Conservation (phyloP, 2,329 filamentous ascomycete species). For the Tolypocladium ophioglossoides region DNA sequence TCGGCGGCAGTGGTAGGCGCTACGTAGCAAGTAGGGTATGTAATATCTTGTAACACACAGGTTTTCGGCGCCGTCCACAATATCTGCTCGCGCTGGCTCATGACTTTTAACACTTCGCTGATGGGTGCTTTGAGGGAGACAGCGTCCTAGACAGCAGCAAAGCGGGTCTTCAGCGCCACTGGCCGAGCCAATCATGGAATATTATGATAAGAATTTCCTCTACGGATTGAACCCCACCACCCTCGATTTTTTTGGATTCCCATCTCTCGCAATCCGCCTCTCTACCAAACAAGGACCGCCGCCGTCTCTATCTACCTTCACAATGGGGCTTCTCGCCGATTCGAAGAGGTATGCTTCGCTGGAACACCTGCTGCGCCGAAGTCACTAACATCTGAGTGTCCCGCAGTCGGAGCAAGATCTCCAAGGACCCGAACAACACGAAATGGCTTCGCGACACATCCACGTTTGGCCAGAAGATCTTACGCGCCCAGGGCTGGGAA, state of each 20-base stretch:
- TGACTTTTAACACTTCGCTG: not conserved
- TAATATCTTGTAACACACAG: not conserved
- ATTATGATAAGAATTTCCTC: conserved; percentile 15
- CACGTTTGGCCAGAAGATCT: conserved; percentile 81
- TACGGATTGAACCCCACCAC: conserved; percentile 14
- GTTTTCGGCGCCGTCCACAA: not conserved
- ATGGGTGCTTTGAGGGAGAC: not conserved
- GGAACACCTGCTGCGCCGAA: not conserved
- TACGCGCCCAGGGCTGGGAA: conserved; percentile 81
- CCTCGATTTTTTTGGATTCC: conserved; percentile 17
- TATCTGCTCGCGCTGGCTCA: not conserved
- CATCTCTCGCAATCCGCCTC: not conserved
- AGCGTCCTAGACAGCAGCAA: too few relatives aligned
- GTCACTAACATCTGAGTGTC: conserved; percentile 5
- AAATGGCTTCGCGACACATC: conserved; percentile 76
- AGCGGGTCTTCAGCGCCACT: not conserved
- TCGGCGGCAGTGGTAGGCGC: not conserved
- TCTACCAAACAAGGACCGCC: not conserved
- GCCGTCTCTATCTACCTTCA: conserved; percentile 5
- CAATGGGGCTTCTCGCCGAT: conserved; percentile 26
- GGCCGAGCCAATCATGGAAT: conserved; percentile 11
- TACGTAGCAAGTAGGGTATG: not conserved
- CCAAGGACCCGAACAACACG: conserved; percentile 90
- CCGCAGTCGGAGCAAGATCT: conserved; percentile 53
- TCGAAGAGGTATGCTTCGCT: conserved; percentile 18